These are phyloP conservation scores for Neurospora tetraspora DNA, from an alignment of 495 filamentous ascomycete genomes.

Conservation along the genomic window DNA sequence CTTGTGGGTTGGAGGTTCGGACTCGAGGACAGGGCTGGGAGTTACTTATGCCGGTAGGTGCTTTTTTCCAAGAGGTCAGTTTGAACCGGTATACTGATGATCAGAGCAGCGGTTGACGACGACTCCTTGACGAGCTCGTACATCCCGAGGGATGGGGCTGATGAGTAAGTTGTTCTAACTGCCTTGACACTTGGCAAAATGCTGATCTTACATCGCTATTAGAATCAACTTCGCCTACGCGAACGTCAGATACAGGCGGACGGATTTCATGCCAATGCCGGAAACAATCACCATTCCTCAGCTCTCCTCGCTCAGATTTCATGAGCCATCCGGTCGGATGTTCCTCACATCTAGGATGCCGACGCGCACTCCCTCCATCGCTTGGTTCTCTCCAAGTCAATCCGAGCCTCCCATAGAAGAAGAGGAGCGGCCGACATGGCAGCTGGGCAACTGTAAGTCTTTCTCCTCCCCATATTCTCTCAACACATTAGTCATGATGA, in stretches of 20 bases:
- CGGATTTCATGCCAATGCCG: constrained; percentile 1
- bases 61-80: not conserved
- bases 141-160: constrained; percentile 15
- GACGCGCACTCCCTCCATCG: not conserved
- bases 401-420: not conserved
- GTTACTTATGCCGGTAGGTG: constrained; percentile 22
- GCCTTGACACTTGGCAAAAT: not conserved
- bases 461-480: no score
- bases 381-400: constrained; percentile 4
- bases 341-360: constrained; percentile 16
- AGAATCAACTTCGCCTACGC: constrained; percentile 11
- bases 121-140: constrained; percentile 7
- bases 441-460: constrained; percentile 4
- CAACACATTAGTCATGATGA: not conserved
- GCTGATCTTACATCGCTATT: not conserved
- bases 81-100: not conserved
- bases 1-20: constrained; percentile 18
- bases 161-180: constrained; percentile 9
- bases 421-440: constrained; percentile 6
- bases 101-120: not conserved
- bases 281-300: constrained; percentile 1
- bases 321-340: constrained; percentile 14
- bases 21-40: constrained; percentile 14
- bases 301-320: constrained; percentile 21
- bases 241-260: not conserved